phyloP scores from a whole-genome alignment of 2,329 filamentous ascomycete genomes.

The Colletotrichum scovillei region DNA sequence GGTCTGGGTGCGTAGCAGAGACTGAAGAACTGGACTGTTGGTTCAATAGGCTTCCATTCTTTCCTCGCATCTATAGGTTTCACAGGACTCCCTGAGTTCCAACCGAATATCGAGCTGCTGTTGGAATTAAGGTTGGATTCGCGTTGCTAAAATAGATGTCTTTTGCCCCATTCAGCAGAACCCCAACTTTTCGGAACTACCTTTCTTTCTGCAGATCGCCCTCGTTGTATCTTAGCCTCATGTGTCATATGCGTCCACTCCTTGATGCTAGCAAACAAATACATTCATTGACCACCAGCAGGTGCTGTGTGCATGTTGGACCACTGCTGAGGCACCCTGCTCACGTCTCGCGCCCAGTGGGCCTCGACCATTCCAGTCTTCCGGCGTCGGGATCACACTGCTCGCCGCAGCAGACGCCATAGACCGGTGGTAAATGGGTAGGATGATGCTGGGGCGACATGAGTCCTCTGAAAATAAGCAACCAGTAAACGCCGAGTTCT shows the following conservation, averaged over 20 bases:
- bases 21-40: neutral
- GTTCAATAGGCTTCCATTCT: neutral
- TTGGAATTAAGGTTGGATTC: neutral
- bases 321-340: neutral
- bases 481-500: conserved; percentile 1
- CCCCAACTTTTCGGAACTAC: neutral
- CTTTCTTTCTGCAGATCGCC: neutral
- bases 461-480: conserved; percentile 3
- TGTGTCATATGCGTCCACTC: neutral
- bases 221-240: neutral
- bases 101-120: neutral
- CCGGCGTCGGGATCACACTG: neutral
- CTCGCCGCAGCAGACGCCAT: neutral
- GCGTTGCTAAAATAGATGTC: neutral
- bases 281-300: neutral
- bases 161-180: neutral
- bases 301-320: no score
- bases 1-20: neutral
- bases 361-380: neutral
- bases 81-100: neutral
- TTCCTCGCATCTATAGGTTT: neutral
- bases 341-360: neutral
- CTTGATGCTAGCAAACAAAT: neutral
- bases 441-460: neutral
- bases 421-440: neutral